These are phyloP conservation scores for Spathaspora girioi DNA, from an alignment of 805 yeast genomes.

Conservation along the genomic window DNA sequence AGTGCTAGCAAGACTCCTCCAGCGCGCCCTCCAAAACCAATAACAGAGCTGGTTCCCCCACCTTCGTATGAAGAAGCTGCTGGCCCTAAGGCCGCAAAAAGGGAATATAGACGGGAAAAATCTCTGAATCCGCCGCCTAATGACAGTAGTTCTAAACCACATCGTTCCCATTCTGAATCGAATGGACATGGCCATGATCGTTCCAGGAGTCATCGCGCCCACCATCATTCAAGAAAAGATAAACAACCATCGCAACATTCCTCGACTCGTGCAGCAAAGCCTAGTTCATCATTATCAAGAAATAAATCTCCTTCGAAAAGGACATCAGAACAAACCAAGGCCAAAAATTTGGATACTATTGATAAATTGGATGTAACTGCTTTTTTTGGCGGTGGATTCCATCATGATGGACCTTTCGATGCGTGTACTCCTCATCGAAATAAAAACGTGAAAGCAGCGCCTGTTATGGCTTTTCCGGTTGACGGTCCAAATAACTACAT, in stretches of 20 bases:
- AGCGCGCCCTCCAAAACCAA: slow-evolving; percentile 30
- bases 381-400: slow-evolving; percentile 89
- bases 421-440: slow-evolving; percentile 98
- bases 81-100: slow-evolving; percentile 37
- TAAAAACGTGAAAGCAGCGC: slow-evolving; percentile 70
- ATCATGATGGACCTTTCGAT: slow-evolving; percentile 98
- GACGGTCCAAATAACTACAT: slow-evolving; percentile 92
- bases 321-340: slow-evolving; percentile 43
- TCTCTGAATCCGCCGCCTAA: slow-evolving; percentile 15
- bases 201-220: slow-evolving; percentile 6
- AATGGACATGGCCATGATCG: slow-evolving; percentile 3
- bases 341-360: slow-evolving; percentile 85
- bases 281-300: slow-evolving; percentile 10
- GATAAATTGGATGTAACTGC: slow-evolving; percentile 97
- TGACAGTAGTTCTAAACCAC: slow-evolving; percentile 12
- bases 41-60: slow-evolving; percentile 54
- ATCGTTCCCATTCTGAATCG: slow-evolving; percentile 14
- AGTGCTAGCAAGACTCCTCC: slow-evolving; percentile 12
- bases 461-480: slow-evolving; percentile 91
- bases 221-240: slow-evolving; percentile 8
- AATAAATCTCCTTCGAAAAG: slow-evolving; percentile 34
- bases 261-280: slow-evolving; percentile 5
- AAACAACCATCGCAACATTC: slow-evolving; percentile 9
- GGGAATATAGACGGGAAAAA: slow-evolving; percentile 56
- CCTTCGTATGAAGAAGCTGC: slow-evolving; percentile 74